Conservation (phyloP, 2,329 filamentous ascomycete genomes). For the Xylaria sp. region DNA sequence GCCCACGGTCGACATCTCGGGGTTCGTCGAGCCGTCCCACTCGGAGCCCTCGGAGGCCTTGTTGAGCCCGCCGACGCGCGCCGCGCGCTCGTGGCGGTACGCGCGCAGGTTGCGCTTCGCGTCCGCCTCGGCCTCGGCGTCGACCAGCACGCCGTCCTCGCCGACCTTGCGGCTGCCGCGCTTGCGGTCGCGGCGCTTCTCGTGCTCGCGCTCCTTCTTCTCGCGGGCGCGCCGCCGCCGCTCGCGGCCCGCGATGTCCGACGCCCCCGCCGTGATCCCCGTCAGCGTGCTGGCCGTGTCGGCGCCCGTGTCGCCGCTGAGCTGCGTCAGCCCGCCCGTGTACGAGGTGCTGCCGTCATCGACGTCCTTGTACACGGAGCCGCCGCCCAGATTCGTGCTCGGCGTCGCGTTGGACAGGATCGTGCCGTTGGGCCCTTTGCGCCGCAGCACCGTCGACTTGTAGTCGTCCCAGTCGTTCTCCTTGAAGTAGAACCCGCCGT, state of each 20-base stretch:
- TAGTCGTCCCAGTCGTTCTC: slow-evolving; percentile 97
- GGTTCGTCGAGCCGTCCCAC: slow-evolving; percentile 76
- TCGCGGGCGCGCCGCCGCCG: slow-evolving; percentile 61
- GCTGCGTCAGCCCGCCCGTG: slow-evolving; percentile 42
- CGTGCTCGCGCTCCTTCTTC: slow-evolving; percentile 53
- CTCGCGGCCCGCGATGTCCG: slow-evolving; percentile 61
- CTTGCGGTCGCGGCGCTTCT: slow-evolving; percentile 48
- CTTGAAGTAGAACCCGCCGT: slow-evolving; percentile 88
- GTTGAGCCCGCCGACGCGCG: slow-evolving; percentile 88
- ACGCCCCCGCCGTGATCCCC: slow-evolving; percentile 63
- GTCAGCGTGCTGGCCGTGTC: slow-evolving; percentile 57
- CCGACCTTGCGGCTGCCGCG: slow-evolving; percentile 50
- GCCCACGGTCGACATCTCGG: slow-evolving; percentile 69
- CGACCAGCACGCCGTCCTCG: slow-evolving; percentile 66
- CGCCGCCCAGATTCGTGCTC: slow-evolving; percentile 84
- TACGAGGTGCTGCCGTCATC: slow-evolving; percentile 53
- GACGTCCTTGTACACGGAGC: slow-evolving; percentile 80
- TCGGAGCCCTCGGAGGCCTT: slow-evolving; percentile 76
- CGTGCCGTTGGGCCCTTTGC: slow-evolving; percentile 87
- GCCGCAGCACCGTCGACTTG: slow-evolving; percentile 89
- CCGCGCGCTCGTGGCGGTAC: slow-evolving; percentile 86
- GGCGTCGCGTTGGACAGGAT: slow-evolving; percentile 82
- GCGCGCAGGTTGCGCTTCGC: slow-evolving; percentile 74
- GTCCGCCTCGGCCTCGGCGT: slow-evolving; percentile 66
- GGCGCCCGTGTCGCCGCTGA: slow-evolving; percentile 48